Conservation (phyloP, 768 basidiomycete species). For the Crassisporium funariophilum region DNA sequence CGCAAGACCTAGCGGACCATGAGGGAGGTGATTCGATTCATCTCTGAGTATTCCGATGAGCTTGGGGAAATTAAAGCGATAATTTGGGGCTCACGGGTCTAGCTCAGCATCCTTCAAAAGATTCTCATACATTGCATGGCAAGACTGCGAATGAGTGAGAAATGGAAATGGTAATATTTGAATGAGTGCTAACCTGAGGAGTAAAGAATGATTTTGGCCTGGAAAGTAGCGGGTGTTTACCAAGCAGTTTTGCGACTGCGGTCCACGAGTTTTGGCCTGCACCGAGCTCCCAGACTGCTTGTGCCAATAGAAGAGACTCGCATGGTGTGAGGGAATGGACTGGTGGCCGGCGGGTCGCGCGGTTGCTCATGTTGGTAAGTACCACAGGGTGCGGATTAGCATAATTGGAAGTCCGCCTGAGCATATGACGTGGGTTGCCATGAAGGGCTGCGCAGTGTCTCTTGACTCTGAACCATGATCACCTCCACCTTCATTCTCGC, state of each 20-base stretch:
- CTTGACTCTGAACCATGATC: constrained; percentile 35
- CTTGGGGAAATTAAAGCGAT: constrained; percentile 6
- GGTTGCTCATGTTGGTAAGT: constrained; percentile 39
- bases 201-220: constrained; percentile 69
- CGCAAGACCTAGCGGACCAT: constrained; percentile 42
- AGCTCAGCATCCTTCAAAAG: constrained; percentile 71
- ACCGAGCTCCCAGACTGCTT: constrained; percentile 85
- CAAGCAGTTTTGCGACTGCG: constrained; percentile 63
- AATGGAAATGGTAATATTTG: constrained; percentile 8
- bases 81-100: constrained; percentile 58
- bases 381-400: too few relatives aligned
- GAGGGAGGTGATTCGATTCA: constrained; percentile 53
- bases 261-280: constrained; percentile 58
- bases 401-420: constrained; percentile 21
- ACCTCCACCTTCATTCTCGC: constrained; percentile 42
- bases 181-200: constrained; percentile 52
- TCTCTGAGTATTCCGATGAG: constrained; percentile 30
- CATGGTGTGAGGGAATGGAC: constrained; percentile 34
- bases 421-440: constrained; percentile 17
- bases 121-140: constrained; percentile 63
- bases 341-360: constrained; percentile 29
- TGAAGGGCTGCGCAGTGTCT: constrained; percentile 12
- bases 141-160: constrained; percentile 47
- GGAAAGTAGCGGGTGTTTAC: constrained; percentile 68
- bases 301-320: constrained; percentile 81